Conservation (phyloP, 805 yeast genomes). For the Tetrapisispora taiwanensis region DNA sequence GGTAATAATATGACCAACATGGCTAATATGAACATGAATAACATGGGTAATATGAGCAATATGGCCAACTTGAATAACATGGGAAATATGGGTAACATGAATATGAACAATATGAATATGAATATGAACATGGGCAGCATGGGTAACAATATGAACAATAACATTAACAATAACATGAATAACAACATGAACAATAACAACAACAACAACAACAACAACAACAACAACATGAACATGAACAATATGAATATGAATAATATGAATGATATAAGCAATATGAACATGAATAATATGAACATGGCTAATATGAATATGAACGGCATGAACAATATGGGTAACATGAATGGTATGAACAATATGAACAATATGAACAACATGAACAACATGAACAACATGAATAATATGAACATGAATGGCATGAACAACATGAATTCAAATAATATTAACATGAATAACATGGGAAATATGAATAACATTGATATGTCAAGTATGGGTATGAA, state of each 20-base stretch:
- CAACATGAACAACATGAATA: background rate
- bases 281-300: constrained; percentile 13
- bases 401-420: background rate
- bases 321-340: too few relatives aligned
- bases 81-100: background rate
- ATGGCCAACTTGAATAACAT: background rate
- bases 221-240: background rate
- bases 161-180: too few relatives aligned
- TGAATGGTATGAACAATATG: background rate
- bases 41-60: background rate
- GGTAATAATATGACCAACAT: background rate
- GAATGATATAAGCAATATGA: constrained; percentile 1
- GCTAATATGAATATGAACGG: background rate
- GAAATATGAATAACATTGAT: background rate
- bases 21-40: background rate
- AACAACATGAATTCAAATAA: background rate
- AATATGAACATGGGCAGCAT: background rate
- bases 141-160: background rate
- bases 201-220: background rate
- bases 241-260: background rate
- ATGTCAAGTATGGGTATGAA: too few relatives aligned
- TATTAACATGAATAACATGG: constrained; percentile 15
- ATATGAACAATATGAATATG: background rate
- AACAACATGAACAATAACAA: constrained; percentile 1
- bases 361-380: constrained; percentile 1